Evolutionary conservation across 139 green algal species (phyloP).

Genomic region (Auxenochlorella pyrenoidosa): DNA sequence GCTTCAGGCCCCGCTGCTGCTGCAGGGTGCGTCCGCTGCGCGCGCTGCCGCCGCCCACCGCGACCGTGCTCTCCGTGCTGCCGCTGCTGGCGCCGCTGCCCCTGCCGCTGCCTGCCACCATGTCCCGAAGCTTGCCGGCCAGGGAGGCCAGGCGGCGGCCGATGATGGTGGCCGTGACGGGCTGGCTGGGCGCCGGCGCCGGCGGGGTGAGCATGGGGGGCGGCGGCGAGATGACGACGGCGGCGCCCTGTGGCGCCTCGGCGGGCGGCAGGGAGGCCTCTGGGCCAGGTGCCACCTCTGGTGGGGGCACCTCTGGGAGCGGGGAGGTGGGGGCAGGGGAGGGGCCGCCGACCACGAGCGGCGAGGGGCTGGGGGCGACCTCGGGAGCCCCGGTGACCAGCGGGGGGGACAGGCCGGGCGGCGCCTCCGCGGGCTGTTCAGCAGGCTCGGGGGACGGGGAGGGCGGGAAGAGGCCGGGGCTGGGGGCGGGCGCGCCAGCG

Average conservation of each 20-base stretch:
- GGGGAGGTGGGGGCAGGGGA: neutral
- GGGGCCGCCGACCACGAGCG: too few species aligned
- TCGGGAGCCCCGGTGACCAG: neutral
- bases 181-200: neutral
- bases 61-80: neutral
- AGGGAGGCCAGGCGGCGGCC: conserved; percentile 1
- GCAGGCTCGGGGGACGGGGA: too few species aligned
- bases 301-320: neutral
- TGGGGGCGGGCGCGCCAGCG: too few species aligned
- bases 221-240: neutral
- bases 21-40: neutral
- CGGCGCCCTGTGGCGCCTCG: neutral
- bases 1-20: neutral
- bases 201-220: neutral
- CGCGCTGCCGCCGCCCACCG: neutral
- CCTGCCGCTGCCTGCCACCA: neutral
- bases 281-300: neutral
- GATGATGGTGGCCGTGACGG: neutral
- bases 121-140: neutral
- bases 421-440: neutral
- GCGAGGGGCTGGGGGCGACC: neutral
- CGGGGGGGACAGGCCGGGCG: neutral
- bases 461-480: too few species aligned
- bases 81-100: neutral
- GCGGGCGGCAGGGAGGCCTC: neutral